Base-by-base conservation (phyloP, 2,329 filamentous ascomycete species). In the Aspergillus pseudonomiae region DNA sequence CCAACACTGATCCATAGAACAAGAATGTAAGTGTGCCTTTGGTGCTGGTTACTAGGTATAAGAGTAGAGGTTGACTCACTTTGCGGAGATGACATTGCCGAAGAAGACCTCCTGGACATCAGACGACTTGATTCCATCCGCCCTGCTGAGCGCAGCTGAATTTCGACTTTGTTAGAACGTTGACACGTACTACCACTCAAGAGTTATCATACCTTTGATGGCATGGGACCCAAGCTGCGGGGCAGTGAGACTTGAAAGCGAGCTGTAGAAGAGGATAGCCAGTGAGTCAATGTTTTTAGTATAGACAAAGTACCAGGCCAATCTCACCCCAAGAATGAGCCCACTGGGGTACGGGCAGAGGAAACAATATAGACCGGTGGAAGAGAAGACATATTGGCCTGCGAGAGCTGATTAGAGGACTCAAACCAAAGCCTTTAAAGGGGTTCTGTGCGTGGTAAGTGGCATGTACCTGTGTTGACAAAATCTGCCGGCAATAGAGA, bases 31-130 rank as follows among this genome's bases (percentile, higher is more conserved):
- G 52, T 24, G 28, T n/a, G 39, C 26, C 19, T 28, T 30, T 11
- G 6, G 6, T 10, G 24, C 2, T 46, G 24, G n/a, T 14, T 50
- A n/a, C 7, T 12, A 39, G 43, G 12, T 14, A 34, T 21, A 24
- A 26, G 19, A n/a, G 34, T 21, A 60, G 46, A 43, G 16, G 19
- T 21, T 19, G 43, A 75, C 85, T 73, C 86, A 97, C 94, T 94
- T 94, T 79, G 94, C 95, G 64, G 94, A 96, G 74, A 99, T 87
- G 70, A 99, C 95, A 84, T 99, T 99, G 80, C 95, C 95, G 77
- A 97, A 96, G 85, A 95, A 96, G 77, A 99, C 93, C 80, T 99
- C 95, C 78, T 99, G 89, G 63, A 99, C 92, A 78, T 96, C 88
- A 74, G 93, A 88, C 61, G 93, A 86, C 83, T 96, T 94, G 82